Evolutionary conservation across 208 protist genomes (phyloP).

Genomic region (Trypanosoma platydactyli): DNA sequence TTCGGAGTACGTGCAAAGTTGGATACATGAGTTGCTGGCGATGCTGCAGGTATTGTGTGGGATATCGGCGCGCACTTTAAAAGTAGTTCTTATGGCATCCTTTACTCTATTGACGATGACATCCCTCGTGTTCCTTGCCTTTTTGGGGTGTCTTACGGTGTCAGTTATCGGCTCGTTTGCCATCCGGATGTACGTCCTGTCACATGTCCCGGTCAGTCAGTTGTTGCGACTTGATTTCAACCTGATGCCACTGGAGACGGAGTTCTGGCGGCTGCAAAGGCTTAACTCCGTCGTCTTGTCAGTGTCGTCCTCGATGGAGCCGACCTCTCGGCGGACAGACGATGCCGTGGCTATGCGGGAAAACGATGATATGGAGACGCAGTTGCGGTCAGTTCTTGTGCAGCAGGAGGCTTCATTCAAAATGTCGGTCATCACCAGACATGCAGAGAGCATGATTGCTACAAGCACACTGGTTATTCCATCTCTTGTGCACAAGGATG

Average conservation of each 20-base stretch:
- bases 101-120: background rate
- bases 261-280: constrained; percentile 50
- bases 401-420: constrained; percentile 36
- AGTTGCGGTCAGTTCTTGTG: constrained; percentile 18
- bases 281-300: constrained; percentile 28
- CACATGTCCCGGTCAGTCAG: constrained; percentile 42
- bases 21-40: background rate
- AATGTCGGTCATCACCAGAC: constrained; percentile 55
- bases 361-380: constrained; percentile 12
- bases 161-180: constrained; percentile 31
- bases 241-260: constrained; percentile 55
- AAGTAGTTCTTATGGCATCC: constrained; percentile 4
- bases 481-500: constrained; percentile 26
- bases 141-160: constrained; percentile 33
- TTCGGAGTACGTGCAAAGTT: constrained; percentile 4
- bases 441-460: constrained; percentile 51
- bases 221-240: constrained; percentile 61
- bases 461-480: constrained; percentile 70
- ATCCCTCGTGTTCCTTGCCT: constrained; percentile 14
- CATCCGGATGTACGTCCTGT: constrained; percentile 44
- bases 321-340: background rate
- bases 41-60: background rate
- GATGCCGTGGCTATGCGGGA: background rate
- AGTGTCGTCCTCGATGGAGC: background rate
- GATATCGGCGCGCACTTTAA: background rate